Evolutionary conservation across 768 basidiomycete species (phyloP).

Genomic region (Lactarius indigo): DNA sequence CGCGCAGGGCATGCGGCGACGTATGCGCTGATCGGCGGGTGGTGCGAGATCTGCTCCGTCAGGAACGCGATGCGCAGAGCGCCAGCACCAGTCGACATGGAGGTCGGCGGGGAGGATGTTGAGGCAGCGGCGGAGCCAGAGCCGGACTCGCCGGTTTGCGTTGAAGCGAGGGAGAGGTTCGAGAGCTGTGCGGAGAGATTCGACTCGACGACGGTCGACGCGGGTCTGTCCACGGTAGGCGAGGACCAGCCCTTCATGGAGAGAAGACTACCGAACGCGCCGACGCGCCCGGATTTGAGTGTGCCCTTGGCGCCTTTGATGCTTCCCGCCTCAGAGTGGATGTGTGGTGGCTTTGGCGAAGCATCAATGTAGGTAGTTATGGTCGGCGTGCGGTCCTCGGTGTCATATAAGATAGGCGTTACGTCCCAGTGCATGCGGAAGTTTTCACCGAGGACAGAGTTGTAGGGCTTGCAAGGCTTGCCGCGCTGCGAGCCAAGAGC

Average conservation of each 20-base stretch:
- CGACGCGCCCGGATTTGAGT: constrained; percentile 50
- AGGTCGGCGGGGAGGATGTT: constrained; percentile 31
- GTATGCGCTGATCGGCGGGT: constrained; percentile 90
- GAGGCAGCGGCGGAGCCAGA: constrained; percentile 10
- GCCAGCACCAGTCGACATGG: constrained; percentile 27
- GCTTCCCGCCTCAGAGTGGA: constrained; percentile 46
- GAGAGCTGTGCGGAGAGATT: constrained; percentile 56
- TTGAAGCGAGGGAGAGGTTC: constrained; percentile 51
- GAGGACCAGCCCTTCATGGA: constrained; percentile 39
- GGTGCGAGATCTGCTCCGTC: constrained; percentile 95
- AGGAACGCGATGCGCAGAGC: constrained; percentile 67
- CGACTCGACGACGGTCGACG: constrained; percentile 43
- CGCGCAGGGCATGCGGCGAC: constrained; percentile 73
- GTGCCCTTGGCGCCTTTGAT: constrained; percentile 50
- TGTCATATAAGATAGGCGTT: constrained; percentile 52
- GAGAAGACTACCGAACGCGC: constrained; percentile 55
- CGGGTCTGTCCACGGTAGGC: constrained; percentile 32
- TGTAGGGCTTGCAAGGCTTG: constrained; percentile 92
- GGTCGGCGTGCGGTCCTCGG: constrained; percentile 45
- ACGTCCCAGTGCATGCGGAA: constrained; percentile 89
- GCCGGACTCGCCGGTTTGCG: constrained; percentile 29
- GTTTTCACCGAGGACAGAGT: constrained; percentile 83
- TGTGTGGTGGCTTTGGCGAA: constrained; percentile 27
- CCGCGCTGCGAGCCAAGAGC: constrained; percentile 54
- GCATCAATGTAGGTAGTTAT: constrained; percentile 39